Percentiles rank a stretch among this genome's conserved stretches.
Conservation (phyloP, 345 rosid genomes). For the Populus euphratica region DNA sequence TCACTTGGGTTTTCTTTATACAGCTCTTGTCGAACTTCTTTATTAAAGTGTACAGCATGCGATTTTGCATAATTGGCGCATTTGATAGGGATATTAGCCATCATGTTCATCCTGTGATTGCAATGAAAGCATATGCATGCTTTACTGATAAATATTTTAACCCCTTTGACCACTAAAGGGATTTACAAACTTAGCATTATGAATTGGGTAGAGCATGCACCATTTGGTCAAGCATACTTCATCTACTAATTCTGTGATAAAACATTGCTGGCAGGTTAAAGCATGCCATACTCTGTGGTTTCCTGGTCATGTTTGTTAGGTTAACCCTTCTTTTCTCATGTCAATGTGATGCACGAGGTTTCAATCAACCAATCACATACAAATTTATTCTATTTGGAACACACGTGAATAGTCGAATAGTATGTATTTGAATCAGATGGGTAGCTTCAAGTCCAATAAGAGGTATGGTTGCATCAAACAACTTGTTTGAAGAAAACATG, state of each 20-base stretch:
- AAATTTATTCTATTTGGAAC: no score
- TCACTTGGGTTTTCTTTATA: background rate
- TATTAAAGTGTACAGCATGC: slow-evolving; percentile 40
- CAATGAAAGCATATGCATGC: slow-evolving; percentile 20
- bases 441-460: no score
- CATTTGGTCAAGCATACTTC: background rate
- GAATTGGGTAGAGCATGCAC: background rate
- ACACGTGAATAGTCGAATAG: no score
- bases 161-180: slow-evolving; percentile 14
- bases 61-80: slow-evolving; percentile 41
- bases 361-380: no score
- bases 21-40: slow-evolving; percentile 18
- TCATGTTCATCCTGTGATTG: slow-evolving; percentile 21
- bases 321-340: background rate
- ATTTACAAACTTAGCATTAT: background rate
- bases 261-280: background rate
- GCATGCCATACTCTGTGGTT: background rate
- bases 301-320: slow-evolving; percentile 1
- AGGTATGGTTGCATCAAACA: no score
- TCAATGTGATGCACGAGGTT: background rate
- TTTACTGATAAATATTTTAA: slow-evolving; percentile 6
- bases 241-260: background rate
- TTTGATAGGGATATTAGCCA: slow-evolving; percentile 22
- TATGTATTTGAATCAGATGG: no score
- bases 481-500: no score